Conservation (phyloP, 371 early-diverging fungal species). For the Neoconidiobolus thromboides region DNA sequence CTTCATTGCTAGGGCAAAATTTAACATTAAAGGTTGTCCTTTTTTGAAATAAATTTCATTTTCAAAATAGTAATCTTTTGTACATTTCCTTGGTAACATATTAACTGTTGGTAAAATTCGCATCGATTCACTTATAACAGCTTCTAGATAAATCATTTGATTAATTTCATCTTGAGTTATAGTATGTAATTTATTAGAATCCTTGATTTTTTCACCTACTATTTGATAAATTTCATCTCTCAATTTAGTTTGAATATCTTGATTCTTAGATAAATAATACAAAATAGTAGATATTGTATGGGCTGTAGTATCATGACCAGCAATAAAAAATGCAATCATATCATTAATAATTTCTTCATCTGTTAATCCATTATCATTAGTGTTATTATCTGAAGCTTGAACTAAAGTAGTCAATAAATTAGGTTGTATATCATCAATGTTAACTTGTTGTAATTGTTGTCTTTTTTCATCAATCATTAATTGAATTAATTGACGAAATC, state of each 20-base stretch:
- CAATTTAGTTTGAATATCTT: neutral
- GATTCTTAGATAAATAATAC: neutral
- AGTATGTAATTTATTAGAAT: no score
- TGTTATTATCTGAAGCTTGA: neutral
- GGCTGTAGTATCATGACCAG: slow-evolving; percentile 4
- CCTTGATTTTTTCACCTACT: neutral
- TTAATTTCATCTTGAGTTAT: no score
- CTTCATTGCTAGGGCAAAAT: no score
- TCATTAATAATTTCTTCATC: neutral
- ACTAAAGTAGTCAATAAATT: neutral
- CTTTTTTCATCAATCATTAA: neutral
- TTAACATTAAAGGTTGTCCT: no score
- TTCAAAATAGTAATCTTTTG: no score
- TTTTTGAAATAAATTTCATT: no score
- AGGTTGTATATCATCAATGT: neutral
- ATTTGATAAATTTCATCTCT: neutral
- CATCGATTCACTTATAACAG: slow-evolving; percentile 1
- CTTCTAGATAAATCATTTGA: neutral
- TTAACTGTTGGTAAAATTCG: neutral
- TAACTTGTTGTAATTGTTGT: neutral
- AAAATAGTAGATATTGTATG: neutral
- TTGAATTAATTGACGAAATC: neutral
- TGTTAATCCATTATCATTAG: neutral
- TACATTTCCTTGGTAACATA: no score
- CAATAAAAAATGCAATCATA: neutral